Base-by-base conservation (phyloP, 1,284 basidiomycete species). In the Pseudozyma tsukubaensis region DNA sequence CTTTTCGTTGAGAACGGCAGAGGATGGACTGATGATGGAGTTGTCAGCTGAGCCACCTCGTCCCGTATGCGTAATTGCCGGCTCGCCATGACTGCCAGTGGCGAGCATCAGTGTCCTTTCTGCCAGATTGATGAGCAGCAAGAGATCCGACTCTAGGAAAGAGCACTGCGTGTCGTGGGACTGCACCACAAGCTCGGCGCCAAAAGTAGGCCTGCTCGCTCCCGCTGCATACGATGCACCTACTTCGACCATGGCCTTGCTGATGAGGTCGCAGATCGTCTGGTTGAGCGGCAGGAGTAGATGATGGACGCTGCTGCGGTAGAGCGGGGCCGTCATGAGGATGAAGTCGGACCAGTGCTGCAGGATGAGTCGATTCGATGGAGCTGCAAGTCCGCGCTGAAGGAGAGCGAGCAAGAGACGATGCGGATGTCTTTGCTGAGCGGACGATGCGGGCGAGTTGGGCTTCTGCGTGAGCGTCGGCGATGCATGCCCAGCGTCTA, bases 261-360 rank as follows among this genome's bases (percentile, higher is more conserved):
- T 87, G n/a, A 96, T 85, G 69, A 94, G 92, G 39, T 88, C 87
- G 81, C 92, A 92, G 52, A 97, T 84, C 75, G 91, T 91, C 69
- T 94, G 93, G 68, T 89, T 91, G 21, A 99, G 86, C 1, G 93
- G 91, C 14, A 89, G 87, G n/a, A 97, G 87, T 42, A 92, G 88
- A 14, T 87, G 85, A 44, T 90, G 89, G 8, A 93, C 86, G 21
- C 89, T 86, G 45, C 90, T 89, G 65, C 92, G 91, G 79, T 93
- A 92, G 75, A 92, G 91, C 0, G 93, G 91, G 9, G 95, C 87
- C 0, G 93, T 92, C 91, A 93, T 93, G 56, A 97, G 88, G 60
- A 97, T 88, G 83, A 99, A 98, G 84, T 98, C 96, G 21, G 97
- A 88, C 96, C 96, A 99, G 82, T 97, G 93, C 80, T 96, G 94